These are phyloP conservation scores for Lentinula novae-zelandiae DNA, from an alignment of 1,284 basidiomycete species.

Conservation along the genomic window DNA sequence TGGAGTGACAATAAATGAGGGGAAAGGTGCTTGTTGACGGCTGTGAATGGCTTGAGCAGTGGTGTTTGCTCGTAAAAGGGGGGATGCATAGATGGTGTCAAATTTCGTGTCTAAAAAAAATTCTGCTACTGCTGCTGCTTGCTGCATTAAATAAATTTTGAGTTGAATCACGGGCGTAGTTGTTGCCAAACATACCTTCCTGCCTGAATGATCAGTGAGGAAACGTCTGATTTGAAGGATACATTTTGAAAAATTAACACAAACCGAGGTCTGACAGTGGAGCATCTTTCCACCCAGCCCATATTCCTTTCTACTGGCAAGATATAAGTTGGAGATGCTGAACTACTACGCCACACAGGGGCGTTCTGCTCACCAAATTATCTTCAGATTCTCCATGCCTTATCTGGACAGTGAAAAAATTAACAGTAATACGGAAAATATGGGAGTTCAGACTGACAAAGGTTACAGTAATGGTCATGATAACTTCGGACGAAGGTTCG, in stretches of 20 bases:
- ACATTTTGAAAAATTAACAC: not conserved
- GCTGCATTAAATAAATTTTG: conserved; percentile 33
- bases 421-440: not conserved
- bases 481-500: not conserved
- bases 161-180: not conserved
- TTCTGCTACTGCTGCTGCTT: conserved; percentile 69
- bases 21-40: conserved; percentile 46
- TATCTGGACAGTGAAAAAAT: conserved; percentile 36
- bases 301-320: conserved; percentile 40
- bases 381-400: conserved; percentile 76
- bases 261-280: conserved; percentile 71
- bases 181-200: conserved; percentile 21
- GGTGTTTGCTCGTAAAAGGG: conserved; percentile 66
- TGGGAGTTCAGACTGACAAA: conserved; percentile 6
- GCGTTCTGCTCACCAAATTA: conserved; percentile 36
- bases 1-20: conserved; percentile 45
- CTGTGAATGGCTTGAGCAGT: conserved; percentile 60
- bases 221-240: not conserved
- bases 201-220: conserved; percentile 20
- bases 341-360: not conserved
- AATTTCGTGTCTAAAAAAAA: conserved; percentile 54
- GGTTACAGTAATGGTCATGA: conserved; percentile 12
- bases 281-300: conserved; percentile 82
- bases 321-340: not conserved
- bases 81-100: conserved; percentile 70